These are phyloP conservation scores for Candida succiphila DNA, from an alignment of 805 yeast genomes.

Conservation along the genomic window DNA sequence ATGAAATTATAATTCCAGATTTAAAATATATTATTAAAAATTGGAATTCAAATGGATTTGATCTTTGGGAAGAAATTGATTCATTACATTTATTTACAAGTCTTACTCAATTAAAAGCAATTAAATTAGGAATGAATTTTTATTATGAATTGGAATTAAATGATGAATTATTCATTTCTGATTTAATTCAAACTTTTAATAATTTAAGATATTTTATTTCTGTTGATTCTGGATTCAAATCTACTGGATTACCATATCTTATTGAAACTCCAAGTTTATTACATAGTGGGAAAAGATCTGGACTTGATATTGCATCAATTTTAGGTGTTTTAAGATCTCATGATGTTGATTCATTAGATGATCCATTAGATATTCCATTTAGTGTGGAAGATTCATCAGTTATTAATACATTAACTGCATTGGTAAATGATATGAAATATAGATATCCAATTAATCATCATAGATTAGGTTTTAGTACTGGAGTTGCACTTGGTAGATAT, in stretches of 20 bases:
- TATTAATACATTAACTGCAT: slow-evolving; percentile 50
- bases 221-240: slow-evolving; percentile 31
- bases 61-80: slow-evolving; percentile 85
- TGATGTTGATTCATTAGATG: slow-evolving; percentile 25
- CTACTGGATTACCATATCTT: slow-evolving; percentile 38
- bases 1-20: slow-evolving; percentile 55
- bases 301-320: slow-evolving; percentile 72
- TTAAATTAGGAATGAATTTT: slow-evolving; percentile 42
- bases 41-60: slow-evolving; percentile 69
- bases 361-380: slow-evolving; percentile 42
- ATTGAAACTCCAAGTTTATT: slow-evolving; percentile 55
- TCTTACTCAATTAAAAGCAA: slow-evolving; percentile 61
- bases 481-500: slow-evolving; percentile 79
- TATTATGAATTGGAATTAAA: slow-evolving; percentile 22
- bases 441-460: slow-evolving; percentile 71
- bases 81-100: slow-evolving; percentile 75
- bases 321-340: slow-evolving; percentile 38
- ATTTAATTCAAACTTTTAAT: slow-evolving; percentile 21
- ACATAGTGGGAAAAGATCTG: slow-evolving; percentile 38
- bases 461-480: slow-evolving; percentile 28
- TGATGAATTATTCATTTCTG: slow-evolving; percentile 20
- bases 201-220: slow-evolving; percentile 28
- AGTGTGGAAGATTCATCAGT: slow-evolving; percentile 48
- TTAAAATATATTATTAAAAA: slow-evolving; percentile 47
- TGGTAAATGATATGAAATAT: slow-evolving; percentile 59